Conservation (phyloP, 192 early-diverging fungal genomes). For the Backusella luteola region DNA sequence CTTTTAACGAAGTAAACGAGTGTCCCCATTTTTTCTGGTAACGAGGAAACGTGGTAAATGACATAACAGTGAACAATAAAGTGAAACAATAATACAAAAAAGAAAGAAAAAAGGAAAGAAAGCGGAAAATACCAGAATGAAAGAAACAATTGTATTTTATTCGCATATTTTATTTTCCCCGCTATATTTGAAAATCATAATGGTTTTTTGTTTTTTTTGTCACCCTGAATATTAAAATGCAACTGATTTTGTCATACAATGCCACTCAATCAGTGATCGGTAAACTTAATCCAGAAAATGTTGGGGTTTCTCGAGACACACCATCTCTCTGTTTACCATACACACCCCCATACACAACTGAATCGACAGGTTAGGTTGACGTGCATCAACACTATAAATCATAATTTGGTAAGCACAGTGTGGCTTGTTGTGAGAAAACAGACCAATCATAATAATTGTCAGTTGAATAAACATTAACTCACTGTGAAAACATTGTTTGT, state of each 20-base stretch:
- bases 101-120: background rate
- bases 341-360: background rate
- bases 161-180: constrained; percentile 3
- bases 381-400: background rate
- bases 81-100: background rate
- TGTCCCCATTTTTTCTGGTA: constrained; percentile 1
- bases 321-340: background rate
- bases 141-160: background rate
- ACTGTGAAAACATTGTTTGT: background rate
- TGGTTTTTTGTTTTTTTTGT: background rate
- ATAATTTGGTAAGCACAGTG: background rate
- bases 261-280: background rate
- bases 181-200: background rate
- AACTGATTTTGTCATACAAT: background rate
- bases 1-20: background rate
- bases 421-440: background rate
- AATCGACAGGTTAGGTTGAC: background rate
- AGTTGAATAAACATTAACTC: background rate
- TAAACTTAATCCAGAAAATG: background rate
- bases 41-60: constrained; percentile 10
- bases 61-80: background rate
- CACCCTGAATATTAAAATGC: background rate
- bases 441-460: background rate
- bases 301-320: background rate
- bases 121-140: background rate